Evolutionary conservation across 164 flowering plant genomes (phyloP).

Genomic region (Vitis rupestris): DNA sequence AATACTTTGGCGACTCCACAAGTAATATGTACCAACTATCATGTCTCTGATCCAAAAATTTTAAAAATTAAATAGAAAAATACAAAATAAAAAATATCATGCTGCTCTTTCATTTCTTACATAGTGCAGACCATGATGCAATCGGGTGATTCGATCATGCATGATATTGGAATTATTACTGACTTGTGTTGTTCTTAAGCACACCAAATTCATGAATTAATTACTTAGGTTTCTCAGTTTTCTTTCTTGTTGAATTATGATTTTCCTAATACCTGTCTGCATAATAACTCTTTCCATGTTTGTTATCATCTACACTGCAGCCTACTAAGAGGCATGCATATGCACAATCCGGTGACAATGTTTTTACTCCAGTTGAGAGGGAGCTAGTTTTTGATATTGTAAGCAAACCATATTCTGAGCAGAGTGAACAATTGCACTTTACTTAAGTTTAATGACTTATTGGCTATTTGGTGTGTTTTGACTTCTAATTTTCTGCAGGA

Average conservation of each 20-base stretch:
- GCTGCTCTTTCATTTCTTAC: no score
- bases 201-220: no score
- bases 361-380: conserved; percentile 84
- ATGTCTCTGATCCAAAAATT: no score
- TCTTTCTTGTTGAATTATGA: not conserved
- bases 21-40: no score
- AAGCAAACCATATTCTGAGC: conserved; percentile 28
- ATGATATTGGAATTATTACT: no score
- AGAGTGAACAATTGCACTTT: not conserved
- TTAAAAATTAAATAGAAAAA: no score
- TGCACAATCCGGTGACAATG: conserved; percentile 70
- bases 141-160: no score
- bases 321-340: conserved; percentile 93
- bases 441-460: not conserved
- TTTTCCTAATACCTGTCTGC: not conserved
- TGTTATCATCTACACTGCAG: conserved; percentile 33
- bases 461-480: conserved; percentile 6
- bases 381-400: conserved; percentile 96
- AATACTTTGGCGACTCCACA: no score
- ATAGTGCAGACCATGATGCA: no score
- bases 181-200: no score
- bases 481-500: conserved; percentile 48
- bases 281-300: conserved; percentile 1
- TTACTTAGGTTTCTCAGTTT: no score
- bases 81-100: no score